Percentiles rank a stretch among this genome's conserved stretches.
phyloP scores from a whole-genome alignment of 179 eudicot genomes.

The Drosera spatulata region DNA sequence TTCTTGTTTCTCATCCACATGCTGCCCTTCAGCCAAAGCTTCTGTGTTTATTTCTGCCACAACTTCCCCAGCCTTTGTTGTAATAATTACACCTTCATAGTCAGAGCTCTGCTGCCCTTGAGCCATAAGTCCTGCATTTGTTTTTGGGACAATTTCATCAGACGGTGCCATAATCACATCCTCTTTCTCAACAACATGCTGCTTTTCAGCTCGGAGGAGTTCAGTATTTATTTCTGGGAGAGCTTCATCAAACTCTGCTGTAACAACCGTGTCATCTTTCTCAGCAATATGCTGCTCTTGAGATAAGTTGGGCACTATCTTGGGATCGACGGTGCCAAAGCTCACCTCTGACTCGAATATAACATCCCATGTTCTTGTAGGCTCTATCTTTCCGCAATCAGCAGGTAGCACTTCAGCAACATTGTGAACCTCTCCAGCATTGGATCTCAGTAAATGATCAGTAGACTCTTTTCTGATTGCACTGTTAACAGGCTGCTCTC shows the following conservation, averaged over 20 bases:
- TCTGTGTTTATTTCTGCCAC: slow-evolving; percentile 11
- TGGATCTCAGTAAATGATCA: slow-evolving; percentile 4
- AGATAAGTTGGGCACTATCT: slow-evolving; percentile 10
- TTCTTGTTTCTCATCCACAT: slow-evolving; percentile 11
- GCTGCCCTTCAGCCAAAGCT: neutral
- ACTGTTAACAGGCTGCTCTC: slow-evolving; percentile 6
- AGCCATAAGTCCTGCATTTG: slow-evolving; percentile 10
- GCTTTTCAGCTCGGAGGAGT: slow-evolving; percentile 5
- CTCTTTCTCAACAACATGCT: neutral
- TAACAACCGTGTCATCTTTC: slow-evolving; percentile 9
- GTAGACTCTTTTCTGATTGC: neutral
- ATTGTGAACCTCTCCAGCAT: slow-evolving; percentile 10
- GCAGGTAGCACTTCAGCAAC: slow-evolving; percentile 11
- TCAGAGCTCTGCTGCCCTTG: too few species aligned
- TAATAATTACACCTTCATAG: slow-evolving; percentile 8
- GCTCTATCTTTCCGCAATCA: slow-evolving; percentile 11
- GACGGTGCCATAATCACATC: slow-evolving; percentile 11
- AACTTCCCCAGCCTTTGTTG: slow-evolving; percentile 11
- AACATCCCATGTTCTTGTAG: slow-evolving; percentile 8
- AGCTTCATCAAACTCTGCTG: slow-evolving; percentile 11
- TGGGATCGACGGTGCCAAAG: slow-evolving; percentile 7
- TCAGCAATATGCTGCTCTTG: too few species aligned
- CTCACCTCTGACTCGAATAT: slow-evolving; percentile 8
- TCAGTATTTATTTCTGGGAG: slow-evolving; percentile 11
- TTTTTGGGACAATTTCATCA: slow-evolving; percentile 10